Evolutionary conservation across 495 filamentous ascomycete species (phyloP), one percentile per base, ranked within the genome.

Genomic region (Cercophora sp.): DNA sequence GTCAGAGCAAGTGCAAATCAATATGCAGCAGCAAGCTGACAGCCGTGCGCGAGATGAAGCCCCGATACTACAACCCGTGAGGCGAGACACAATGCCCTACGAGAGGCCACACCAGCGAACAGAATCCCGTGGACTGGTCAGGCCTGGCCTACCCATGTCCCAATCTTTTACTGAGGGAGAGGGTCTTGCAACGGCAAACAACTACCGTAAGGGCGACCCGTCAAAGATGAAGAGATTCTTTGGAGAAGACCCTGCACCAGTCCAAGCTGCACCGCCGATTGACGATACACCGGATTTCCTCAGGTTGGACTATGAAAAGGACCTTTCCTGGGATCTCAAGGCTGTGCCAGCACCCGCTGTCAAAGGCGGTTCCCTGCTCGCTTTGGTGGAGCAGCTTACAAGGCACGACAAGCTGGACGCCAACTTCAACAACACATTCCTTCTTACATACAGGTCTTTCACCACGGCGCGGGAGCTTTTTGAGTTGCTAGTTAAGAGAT

Each of bases 401-500:
- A 82, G 93, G 32, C 93, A 98, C 62, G 93, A 98, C 74, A 90
- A 89, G 63, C 81, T 96, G 2, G 94, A 98, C 65, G 85, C 89
- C n/a, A 87, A 77, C 51, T 97, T 97, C 68, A 97, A 96, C 74
- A 91, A 89, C 61, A 98, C 93, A 5, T 98, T 98, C 80, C 83
- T 98, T 13, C 80, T 97, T 29, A 98, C 94, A 3, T 98, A 97
- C 65, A 82, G 87, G 48, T 98, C 93, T 1, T 98, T 98, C 61
- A 97, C 94, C 0, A 83, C 83, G 10, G 93, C 92, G 6, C 70
- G 83, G 1, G 93, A 97, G 67, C 76, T 98, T 8, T 97, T 97
- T 62, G 90, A 96, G 65, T 79, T 94, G 73, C 77, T 98, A 1
- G 89, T 94, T 9, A 85, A 87, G 61, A 80, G 93, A 39, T 98